Base-by-base conservation (phyloP, 2,329 filamentous ascomycete species). In the Sporothrix pallida region DNA sequence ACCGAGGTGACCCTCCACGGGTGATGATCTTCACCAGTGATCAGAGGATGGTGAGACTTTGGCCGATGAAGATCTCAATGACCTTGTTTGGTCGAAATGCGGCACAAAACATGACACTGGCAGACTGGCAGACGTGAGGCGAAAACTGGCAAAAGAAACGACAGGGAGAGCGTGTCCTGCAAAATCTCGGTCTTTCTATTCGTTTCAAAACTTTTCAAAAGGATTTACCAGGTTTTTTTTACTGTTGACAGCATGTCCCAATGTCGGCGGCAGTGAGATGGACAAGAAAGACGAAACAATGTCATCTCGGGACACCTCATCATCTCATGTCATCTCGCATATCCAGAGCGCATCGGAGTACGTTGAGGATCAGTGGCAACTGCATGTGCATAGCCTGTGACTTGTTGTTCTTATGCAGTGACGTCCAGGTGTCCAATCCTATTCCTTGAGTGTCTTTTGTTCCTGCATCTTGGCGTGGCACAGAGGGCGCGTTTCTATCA, bases 1-100 rank as follows among this genome's bases (percentile, higher is more conserved):
- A 37, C 37, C 60, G 60, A 65, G 37, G 37, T 10, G 37, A 37
- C 17, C 44, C 37, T 37, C 37, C 60, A 37, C 60, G 60, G 13
- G 17, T 2, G 8, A n/a, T 52, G 13, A 17, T 52, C 48, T 15
- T 20, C 60, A 20, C 54, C 20, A 68, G 12, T 31, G 20, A 31
- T 68, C 37, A 65, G 42, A 67, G 48, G n/a, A 48, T 42, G 42
- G 9, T 26, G 17, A 44, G 42, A 26, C 60, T 20, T 42, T 46
- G 2, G 60, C 42, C 37, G 63, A 68, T 68, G 63, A 68, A 68
- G 63, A 68, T 68, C 63, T 50, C 44, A 68, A 31, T 68, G 60
- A 65, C 42, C 42, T 68, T 31, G 63, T 31, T 23, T 46, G 13
- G 12, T 10, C 44, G 20, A 68, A 20, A 12, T 20, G n/a, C 26